Base-by-base conservation (phyloP, 2,329 filamentous ascomycete species). In the Hypoxylon sp. region DNA sequence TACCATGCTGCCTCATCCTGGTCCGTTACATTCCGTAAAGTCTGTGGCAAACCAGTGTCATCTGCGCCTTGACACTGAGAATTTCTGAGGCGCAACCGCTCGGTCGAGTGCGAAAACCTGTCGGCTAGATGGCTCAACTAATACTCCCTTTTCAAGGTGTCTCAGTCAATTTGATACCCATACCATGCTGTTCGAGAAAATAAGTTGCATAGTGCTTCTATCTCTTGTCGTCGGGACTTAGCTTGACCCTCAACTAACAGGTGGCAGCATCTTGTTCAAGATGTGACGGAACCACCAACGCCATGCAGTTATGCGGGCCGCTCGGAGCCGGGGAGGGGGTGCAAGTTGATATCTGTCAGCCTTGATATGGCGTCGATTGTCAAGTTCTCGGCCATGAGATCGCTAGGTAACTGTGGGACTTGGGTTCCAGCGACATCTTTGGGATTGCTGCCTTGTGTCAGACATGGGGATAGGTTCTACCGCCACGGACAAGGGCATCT, bases 381-480 rank as follows among this genome's bases (percentile, higher is more conserved):
- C 26, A 55, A 46, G n/a, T 5, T 13, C 39, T 15, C 41, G 22
- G 15, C 51, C 26, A 22, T 47, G 39, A 20, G 15, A 37, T 51
- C 20, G 26, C 24, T 8, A 22, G 28, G 15, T 11, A n/a, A 43
- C 20, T 41, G 39, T n/a, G 19, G 34, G 19, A 49, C 39, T 59
- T 24, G 26, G 43, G 43, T 43, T 44, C 24, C 32, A 39, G 43
- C n/a, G 26, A 48, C 11, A 24, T 20, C 10, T 26, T 19, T 19
- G 15, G 28, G 47, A 24, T 51, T 59, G 54, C 54, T 62, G 50
- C 50, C 54, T 52, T 44, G 30, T 22, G 30, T n/a, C 13, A 39
- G n/a, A 39, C 22, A 49, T 49, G 43, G 22, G 24, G 32, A 53
- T 51, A 17, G 43, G 24, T 32, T 34, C 28, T 26, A 11, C 32